Evolutionary conservation across 108 stramenopile genomes (phyloP), one percentile per base, ranked within the genome.

Genomic region (Pseudonitzschia multistriata): DNA sequence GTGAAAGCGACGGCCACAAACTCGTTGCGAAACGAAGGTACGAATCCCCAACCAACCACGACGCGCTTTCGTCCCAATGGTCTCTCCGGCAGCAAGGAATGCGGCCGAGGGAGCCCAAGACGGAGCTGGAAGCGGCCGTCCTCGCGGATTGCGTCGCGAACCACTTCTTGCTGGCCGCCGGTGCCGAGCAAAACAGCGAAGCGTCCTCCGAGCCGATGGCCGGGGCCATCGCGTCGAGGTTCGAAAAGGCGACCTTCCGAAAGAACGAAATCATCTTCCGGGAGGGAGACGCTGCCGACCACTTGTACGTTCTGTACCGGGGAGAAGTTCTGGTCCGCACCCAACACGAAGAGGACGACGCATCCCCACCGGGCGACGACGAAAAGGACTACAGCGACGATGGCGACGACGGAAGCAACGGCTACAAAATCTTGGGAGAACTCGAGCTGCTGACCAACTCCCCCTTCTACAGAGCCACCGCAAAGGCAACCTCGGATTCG

Each of bases 181-280:
- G 10, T 17, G 55, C 22, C 62, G n/a, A 62, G 5, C 8, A 57
- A 13, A 28, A 57, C 27, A 24, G 28, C 33, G 25, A 57, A 5
- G 30, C 30, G 33, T 35, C 35, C 17, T 0, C 34, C 3, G 27
- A n/a, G 2, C 1, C 47, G 2, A 45, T 64, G 63, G 25, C 76
- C 15, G 70, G 64, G 24, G 42, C 39, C 8, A 40, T 81, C 11
- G 55, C 40, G 15, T 17, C 55, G 1, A 28, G 34, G 21, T 82
- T 82, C 55, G 55, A 72, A 49, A 75, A 74, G 52, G 35, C 64
- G 0, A 54, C 24, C 1, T 66, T 59, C 11, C 68, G 63, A 19
- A 57, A 68, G n/a, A 72, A 74, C 56, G 71, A 91, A 5, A 84
- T 54, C 74, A 92, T 81, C 76, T 95, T 92, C 47, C 88, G 81